Evolutionary conservation across 2,329 filamentous ascomycete species (phyloP).

Genomic region (Talaromyces sp.): DNA sequence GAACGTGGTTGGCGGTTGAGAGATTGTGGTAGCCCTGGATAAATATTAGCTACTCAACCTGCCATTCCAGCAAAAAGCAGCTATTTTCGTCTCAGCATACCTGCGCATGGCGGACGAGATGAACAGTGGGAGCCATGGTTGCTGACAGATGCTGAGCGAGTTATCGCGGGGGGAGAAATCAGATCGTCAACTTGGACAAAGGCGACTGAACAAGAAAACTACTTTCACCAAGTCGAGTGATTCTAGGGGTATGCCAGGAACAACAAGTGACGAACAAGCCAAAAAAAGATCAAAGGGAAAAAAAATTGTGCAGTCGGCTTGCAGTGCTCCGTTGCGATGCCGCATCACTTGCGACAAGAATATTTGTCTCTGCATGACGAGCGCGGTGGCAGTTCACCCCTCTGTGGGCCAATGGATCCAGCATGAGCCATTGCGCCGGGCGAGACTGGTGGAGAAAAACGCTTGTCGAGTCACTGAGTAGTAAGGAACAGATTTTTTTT

Average conservation of each 20-base stretch:
- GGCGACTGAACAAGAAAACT: neutral
- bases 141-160: neutral
- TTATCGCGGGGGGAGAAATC: neutral
- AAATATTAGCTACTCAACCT: neutral
- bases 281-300: neutral
- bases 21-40: constrained; percentile 78
- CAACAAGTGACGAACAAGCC: neutral
- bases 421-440: neutral
- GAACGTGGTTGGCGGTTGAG: constrained; percentile 58
- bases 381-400: neutral
- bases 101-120: constrained; percentile 44
- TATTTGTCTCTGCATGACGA: neutral
- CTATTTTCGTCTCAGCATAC: constrained; percentile 19
- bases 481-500: neutral
- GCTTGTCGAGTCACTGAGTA: neutral
- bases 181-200: neutral
- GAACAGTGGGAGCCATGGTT: constrained; percentile 37
- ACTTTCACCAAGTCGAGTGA: neutral
- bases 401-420: constrained; percentile 4
- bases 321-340: neutral
- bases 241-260: neutral
- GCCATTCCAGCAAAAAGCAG: constrained; percentile 1
- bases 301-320: neutral
- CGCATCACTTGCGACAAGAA: neutral
- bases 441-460: neutral